Evolutionary conservation across 345 rosid species (phyloP).

Genomic region (Noccaea caerulescens): DNA sequence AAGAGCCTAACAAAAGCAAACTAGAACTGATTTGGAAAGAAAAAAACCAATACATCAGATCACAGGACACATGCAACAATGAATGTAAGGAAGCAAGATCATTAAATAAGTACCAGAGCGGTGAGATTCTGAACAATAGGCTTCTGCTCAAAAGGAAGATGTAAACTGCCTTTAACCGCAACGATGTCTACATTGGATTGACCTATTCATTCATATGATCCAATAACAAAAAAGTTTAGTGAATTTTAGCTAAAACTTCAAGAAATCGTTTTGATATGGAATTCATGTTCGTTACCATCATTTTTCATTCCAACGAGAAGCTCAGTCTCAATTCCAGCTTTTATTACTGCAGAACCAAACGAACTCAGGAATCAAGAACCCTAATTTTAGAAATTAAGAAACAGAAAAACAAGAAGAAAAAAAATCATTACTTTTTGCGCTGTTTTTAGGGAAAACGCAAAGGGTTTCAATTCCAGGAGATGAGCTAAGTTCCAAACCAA

Average conservation of each 20-base stretch:
- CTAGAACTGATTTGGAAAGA: constrained; percentile 1
- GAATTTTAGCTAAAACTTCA: constrained; percentile 23
- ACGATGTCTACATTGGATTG: constrained; percentile 61
- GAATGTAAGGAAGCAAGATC: constrained; percentile 27
- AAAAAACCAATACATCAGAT: not conserved
- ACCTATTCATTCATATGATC: constrained; percentile 53
- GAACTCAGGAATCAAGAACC: not conserved
- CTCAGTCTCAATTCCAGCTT: constrained; percentile 81
- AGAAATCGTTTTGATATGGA: not conserved
- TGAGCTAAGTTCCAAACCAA: constrained; percentile 52
- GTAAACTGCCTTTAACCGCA: constrained; percentile 78
- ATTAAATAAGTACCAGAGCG: constrained; percentile 58
- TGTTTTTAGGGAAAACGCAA: constrained; percentile 79
- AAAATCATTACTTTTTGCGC: constrained; percentile 57
- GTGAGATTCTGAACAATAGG: constrained; percentile 79
- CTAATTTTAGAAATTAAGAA: not conserved
- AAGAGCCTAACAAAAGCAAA: constrained; percentile 3
- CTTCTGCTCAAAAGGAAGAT: constrained; percentile 75
- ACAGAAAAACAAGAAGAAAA: not conserved
- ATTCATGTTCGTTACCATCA: constrained; percentile 58
- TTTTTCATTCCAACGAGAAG: constrained; percentile 85
- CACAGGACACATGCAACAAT: not conserved
- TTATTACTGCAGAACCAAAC: constrained; percentile 54
- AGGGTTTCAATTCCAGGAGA: constrained; percentile 74
- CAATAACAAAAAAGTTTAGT: constrained; percentile 6